Percentiles rank a stretch among this genome's conserved stretches.
These are phyloP conservation scores for Ceriops zippeliana DNA, from an alignment of 345 rosid species.

Conservation along the genomic window DNA sequence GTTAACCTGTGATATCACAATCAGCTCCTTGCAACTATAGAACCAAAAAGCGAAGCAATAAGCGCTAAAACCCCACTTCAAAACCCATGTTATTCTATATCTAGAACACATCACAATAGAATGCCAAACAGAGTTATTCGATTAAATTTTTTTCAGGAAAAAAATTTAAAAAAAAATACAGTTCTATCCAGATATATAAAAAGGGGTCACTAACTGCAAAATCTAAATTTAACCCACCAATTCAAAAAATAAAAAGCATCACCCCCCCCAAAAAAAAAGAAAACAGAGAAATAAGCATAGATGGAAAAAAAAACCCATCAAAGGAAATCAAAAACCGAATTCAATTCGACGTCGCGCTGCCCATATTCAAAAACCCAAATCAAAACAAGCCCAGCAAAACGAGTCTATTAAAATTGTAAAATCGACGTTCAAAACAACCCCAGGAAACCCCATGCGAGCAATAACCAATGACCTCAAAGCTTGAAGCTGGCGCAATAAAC, in stretches of 20 bases:
- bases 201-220: slow-evolving; percentile 3
- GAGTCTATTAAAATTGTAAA: not conserved
- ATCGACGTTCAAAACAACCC: slow-evolving; percentile 1
- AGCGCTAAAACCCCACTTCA: too few species aligned
- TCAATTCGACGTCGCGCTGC: slow-evolving; percentile 7
- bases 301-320: not conserved
- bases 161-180: not conserved
- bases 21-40: not conserved
- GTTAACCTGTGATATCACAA: not conserved
- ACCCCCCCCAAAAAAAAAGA: too few species aligned
- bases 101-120: too few species aligned
- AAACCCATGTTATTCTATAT: too few species aligned
- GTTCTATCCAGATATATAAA: not conserved
- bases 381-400: slow-evolving; percentile 11
- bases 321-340: slow-evolving; percentile 23
- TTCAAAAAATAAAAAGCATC: too few species aligned
- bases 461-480: not conserved
- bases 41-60: too few species aligned
- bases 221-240: slow-evolving; percentile 9
- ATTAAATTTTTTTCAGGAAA: too few species aligned
- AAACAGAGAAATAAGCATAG: not conserved
- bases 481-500: not conserved
- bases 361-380: slow-evolving; percentile 6
- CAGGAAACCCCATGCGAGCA: too few species aligned
- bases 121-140: too few species aligned